phyloP scores from a whole-genome alignment of 2,329 filamentous ascomycete species.

The Xylariaceae sp. region DNA sequence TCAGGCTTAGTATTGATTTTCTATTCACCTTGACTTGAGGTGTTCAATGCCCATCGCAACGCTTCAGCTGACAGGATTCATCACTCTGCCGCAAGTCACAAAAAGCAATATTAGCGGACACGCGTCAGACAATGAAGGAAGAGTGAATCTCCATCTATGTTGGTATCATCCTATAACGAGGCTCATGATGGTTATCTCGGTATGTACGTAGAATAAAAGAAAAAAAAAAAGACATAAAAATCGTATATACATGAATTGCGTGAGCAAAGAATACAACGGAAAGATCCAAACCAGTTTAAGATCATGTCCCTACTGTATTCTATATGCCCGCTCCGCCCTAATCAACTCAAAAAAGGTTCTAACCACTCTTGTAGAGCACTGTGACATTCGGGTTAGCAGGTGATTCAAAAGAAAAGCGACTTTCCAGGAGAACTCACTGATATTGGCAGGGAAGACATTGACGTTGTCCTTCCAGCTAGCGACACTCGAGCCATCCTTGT shows the following conservation, averaged over 20 bases:
- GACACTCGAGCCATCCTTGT: slow-evolving; percentile 29
- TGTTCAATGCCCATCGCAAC: no score
- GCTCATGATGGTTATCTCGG: neutral
- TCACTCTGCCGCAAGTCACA: neutral
- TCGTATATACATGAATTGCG: slow-evolving; percentile 17
- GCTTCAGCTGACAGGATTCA: no score
- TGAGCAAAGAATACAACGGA: neutral
- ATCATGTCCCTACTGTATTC: neutral
- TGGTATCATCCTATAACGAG: slow-evolving; percentile 4
- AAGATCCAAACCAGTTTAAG: slow-evolving; percentile 2
- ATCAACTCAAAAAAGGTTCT: slow-evolving; percentile 3
- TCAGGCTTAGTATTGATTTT: no score
- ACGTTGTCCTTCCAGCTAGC: slow-evolving; percentile 32
- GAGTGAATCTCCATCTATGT: neutral
- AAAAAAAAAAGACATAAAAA: slow-evolving; percentile 1
- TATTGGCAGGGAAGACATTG: slow-evolving; percentile 31
- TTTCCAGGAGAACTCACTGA: slow-evolving; percentile 12
- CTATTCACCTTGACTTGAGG: no score
- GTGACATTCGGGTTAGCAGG: neutral
- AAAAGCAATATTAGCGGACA: neutral
- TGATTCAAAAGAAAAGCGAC: no score
- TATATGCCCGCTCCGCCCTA: neutral
- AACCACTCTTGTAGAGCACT: slow-evolving; percentile 29
- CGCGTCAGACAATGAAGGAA: neutral
- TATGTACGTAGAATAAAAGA: slow-evolving; percentile 14